Evolutionary conservation across 345 rosid species (phyloP).

Genomic region (Abelmoschus esculentus): DNA sequence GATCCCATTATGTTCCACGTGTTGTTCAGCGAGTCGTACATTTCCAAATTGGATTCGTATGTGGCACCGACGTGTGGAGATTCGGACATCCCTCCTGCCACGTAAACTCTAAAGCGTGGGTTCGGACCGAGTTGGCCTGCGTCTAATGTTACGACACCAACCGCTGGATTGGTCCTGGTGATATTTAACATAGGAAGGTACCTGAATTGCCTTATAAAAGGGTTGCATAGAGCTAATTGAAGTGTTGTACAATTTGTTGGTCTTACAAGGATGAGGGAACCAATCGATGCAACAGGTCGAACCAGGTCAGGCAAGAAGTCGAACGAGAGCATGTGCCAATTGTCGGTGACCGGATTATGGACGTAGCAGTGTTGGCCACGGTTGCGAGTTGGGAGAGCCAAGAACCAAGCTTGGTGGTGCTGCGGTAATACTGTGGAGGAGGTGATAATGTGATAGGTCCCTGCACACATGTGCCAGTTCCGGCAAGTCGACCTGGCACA

Average conservation of each 20-base stretch:
- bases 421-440: neutral
- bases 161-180: constrained; percentile 38
- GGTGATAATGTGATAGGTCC: constrained; percentile 14
- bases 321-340: constrained; percentile 36
- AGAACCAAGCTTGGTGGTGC: constrained; percentile 36
- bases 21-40: constrained; percentile 31
- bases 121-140: constrained; percentile 1
- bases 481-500: constrained; percentile 35
- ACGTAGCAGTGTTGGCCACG: constrained; percentile 24
- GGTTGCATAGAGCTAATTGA: constrained; percentile 36
- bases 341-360: constrained; percentile 28
- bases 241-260: constrained; percentile 24
- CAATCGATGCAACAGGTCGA: constrained; percentile 29
- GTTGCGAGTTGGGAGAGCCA: constrained; percentile 38
- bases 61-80: constrained; percentile 25
- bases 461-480: constrained; percentile 32
- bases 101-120: constrained; percentile 29
- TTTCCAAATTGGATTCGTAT: constrained; percentile 37
- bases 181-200: constrained; percentile 30
- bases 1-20: constrained; percentile 26
- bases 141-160: constrained; percentile 28
- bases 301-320: constrained; percentile 28
- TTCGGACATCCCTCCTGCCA: constrained; percentile 52
- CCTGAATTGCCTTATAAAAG: constrained; percentile 33
- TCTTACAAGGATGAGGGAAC: constrained; percentile 32